Conservation (phyloP, 169 alveolate species). For the Cryptosporidium tyzzeri region DNA sequence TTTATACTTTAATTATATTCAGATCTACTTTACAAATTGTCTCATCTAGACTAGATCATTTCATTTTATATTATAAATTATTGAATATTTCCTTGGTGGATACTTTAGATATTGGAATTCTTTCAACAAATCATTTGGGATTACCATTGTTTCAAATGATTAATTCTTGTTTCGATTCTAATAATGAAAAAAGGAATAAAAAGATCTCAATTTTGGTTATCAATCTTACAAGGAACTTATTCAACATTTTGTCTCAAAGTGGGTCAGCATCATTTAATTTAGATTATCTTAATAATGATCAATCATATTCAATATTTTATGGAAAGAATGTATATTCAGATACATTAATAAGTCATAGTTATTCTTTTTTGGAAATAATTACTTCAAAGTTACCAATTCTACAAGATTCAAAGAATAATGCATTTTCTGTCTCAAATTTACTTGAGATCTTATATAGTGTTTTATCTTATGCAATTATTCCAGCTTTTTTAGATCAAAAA, state of each 20-base stretch:
- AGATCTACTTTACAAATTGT: slow-evolving; percentile 22
- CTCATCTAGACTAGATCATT: neutral
- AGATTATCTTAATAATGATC: neutral
- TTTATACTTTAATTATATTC: neutral
- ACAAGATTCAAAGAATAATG: slow-evolving; percentile 2
- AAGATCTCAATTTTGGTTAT: neutral
- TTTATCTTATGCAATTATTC: slow-evolving; percentile 8
- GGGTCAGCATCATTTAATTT: neutral
- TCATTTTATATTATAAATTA: neutral
- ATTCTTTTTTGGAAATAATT: slow-evolving; percentile 47
- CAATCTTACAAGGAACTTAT: slow-evolving; percentile 18
- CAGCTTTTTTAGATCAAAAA: slow-evolving; percentile 12
- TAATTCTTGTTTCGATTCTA: slow-evolving; percentile 10
- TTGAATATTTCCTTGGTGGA: slow-evolving; percentile 52
- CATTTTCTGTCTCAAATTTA: neutral
- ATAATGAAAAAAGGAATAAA: neutral
- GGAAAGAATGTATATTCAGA: slow-evolving; percentile 38
- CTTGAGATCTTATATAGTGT: neutral
- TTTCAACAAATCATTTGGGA: neutral
- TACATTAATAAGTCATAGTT: slow-evolving; percentile 57
- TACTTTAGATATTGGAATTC: slow-evolving; percentile 38
- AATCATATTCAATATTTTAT: slow-evolving; percentile 7
- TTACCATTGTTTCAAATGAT: slow-evolving; percentile 15
- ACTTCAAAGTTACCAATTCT: slow-evolving; percentile 5
- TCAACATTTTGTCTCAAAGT: slow-evolving; percentile 12